A percentile compares a stretch with the other conserved stretches of the same genome.
Conservation (phyloP, 2,329 filamentous ascomycete genomes). For the Cladophialophora immunda region DNA sequence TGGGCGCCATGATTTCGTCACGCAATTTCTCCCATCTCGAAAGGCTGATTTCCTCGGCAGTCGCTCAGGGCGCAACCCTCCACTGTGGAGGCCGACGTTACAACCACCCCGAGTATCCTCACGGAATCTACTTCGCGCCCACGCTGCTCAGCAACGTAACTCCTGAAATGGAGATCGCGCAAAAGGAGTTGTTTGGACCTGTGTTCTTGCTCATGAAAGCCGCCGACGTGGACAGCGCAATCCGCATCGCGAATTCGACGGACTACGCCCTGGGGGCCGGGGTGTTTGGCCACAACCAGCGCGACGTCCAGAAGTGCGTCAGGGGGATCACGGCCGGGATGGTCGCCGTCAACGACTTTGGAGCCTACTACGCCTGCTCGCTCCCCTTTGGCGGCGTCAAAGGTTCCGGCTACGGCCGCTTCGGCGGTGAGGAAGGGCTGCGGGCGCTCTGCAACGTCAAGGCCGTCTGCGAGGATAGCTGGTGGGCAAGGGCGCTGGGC, state of each 20-base stretch:
- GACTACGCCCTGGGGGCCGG: slow-evolving; percentile 86
- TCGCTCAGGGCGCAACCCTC: slow-evolving; percentile 79
- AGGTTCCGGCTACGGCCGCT: slow-evolving; percentile 90
- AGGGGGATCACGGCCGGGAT: slow-evolving; percentile 80
- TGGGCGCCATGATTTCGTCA: slow-evolving; percentile 89
- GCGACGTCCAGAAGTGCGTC: slow-evolving; percentile 71
- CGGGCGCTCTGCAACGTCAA: slow-evolving; percentile 87
- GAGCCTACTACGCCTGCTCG: slow-evolving; percentile 89
- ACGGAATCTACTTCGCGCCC: slow-evolving; percentile 90
- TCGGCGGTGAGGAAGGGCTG: slow-evolving; percentile 89
- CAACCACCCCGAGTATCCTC: slow-evolving; percentile 74
- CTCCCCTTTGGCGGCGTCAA: slow-evolving; percentile 85
- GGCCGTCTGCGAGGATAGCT: slow-evolving; percentile 80
- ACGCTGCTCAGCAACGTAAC: slow-evolving; percentile 93
- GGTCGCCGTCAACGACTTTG: slow-evolving; percentile 96
- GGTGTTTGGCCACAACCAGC: slow-evolving; percentile 78
- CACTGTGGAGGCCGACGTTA: slow-evolving; percentile 79
- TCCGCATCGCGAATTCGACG: slow-evolving; percentile 82
- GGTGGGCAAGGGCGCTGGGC: slow-evolving; percentile 62
- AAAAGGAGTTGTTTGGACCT: slow-evolving; percentile 91
- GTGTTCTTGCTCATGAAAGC: slow-evolving; percentile 87
- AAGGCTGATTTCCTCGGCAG: slow-evolving; percentile 76
- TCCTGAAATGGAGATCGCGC: slow-evolving; percentile 82
- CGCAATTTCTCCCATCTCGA: slow-evolving; percentile 80
- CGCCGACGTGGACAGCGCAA: slow-evolving; percentile 69